Conservation (phyloP, 2,329 filamentous ascomycete species). For the Botrytis pseudocinerea region DNA sequence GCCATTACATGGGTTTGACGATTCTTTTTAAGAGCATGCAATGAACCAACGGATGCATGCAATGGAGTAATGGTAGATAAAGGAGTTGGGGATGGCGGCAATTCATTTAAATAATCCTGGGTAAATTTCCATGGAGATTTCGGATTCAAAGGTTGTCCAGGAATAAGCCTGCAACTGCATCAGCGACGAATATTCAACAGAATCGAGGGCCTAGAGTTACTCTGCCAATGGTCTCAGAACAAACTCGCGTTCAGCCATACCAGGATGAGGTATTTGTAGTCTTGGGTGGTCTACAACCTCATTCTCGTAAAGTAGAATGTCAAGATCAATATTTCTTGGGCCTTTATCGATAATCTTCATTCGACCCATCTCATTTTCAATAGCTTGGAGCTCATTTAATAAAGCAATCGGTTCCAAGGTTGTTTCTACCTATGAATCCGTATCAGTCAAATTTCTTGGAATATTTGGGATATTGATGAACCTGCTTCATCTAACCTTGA, state of each 20-base stretch:
- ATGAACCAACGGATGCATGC: conserved; percentile 49
- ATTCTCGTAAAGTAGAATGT: conserved; percentile 81
- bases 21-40: conserved; percentile 59
- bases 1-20: conserved; percentile 79
- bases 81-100: conserved; percentile 51
- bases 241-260: conserved; percentile 90
- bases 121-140: conserved; percentile 60
- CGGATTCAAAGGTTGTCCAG: conserved; percentile 53
- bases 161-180: conserved; percentile 51
- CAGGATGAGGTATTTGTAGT: conserved; percentile 79
- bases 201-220: conserved; percentile 47
- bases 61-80: conserved; percentile 62
- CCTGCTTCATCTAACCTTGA: background rate
- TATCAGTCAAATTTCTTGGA: background rate
- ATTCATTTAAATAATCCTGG: conserved; percentile 61
- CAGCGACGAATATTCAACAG: conserved; percentile 22
- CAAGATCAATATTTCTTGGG: conserved; percentile 89
- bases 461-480: background rate
- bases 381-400: conserved; percentile 77
- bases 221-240: conserved; percentile 85
- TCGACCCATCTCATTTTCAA: conserved; percentile 78
- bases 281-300: conserved; percentile 65
- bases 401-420: conserved; percentile 71
- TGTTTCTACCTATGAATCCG: conserved; percentile 65
- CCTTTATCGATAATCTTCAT: conserved; percentile 89